Evolutionary conservation across 306 rosid species (phyloP).

Genomic region (Sphenostylis stenocarpa): DNA sequence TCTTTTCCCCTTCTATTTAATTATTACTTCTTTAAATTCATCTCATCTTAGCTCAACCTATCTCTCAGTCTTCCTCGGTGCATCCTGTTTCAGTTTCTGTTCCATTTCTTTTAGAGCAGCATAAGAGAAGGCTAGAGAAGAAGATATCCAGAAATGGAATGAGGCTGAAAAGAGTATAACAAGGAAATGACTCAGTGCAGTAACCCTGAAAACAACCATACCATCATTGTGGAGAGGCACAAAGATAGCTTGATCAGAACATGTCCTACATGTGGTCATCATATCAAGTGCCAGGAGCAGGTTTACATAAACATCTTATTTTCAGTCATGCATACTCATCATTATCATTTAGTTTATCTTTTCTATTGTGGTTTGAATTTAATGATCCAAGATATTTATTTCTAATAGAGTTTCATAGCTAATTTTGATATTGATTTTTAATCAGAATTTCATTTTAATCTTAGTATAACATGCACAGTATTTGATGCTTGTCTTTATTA

Average conservation of each 20-base stretch:
- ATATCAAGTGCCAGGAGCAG: slow-evolving; percentile 64
- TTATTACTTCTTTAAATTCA: slow-evolving; percentile 34
- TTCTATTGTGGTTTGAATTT: slow-evolving; percentile 3
- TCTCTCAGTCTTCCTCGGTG: slow-evolving; percentile 27
- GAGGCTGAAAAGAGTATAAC: slow-evolving; percentile 37
- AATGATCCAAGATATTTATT: background rate
- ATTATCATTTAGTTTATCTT: background rate
- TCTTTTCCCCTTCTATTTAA: slow-evolving; percentile 39
- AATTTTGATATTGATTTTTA: no score
- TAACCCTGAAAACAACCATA: slow-evolving; percentile 42
- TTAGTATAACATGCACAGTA: no score
- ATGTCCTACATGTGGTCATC: slow-evolving; percentile 81
- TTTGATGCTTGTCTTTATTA: no score
- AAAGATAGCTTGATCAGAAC: slow-evolving; percentile 53
- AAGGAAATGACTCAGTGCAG: slow-evolving; percentile 70
- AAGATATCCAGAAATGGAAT: slow-evolving; percentile 44
- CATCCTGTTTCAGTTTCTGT: slow-evolving; percentile 12
- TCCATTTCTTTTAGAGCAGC: slow-evolving; percentile 23
- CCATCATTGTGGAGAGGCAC: slow-evolving; percentile 43
- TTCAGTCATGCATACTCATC: background rate
- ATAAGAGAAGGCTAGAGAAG: slow-evolving; percentile 20
- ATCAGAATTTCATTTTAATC: background rate
- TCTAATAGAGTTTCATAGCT: no score
- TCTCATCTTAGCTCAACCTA: slow-evolving; percentile 29
- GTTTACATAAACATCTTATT: slow-evolving; percentile 35